phyloP scores from a whole-genome alignment of 192 early-diverging fungal genomes.

The Allomyces macrogynus region DNA sequence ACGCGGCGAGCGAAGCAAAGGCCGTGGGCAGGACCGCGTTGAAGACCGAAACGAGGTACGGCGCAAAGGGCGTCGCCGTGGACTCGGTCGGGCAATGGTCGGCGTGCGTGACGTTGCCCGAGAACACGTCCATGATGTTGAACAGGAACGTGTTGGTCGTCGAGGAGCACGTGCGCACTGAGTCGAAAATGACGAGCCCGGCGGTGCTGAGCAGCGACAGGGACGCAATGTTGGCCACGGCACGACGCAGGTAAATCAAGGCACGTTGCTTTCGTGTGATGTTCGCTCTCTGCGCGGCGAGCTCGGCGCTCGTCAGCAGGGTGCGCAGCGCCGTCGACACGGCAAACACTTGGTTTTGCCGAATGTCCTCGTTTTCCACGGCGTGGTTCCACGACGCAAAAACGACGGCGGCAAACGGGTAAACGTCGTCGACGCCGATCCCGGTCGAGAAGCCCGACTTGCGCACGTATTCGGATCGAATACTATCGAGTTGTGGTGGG shows the following conservation, averaged over 20 bases:
- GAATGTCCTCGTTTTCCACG: background rate
- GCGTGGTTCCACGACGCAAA: background rate
- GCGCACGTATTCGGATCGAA: background rate
- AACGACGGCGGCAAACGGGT: background rate
- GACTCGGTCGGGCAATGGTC: background rate
- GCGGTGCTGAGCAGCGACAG: background rate
- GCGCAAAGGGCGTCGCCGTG: background rate
- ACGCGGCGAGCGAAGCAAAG: background rate
- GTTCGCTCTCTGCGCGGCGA: background rate
- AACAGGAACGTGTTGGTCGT: background rate
- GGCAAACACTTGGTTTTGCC: background rate
- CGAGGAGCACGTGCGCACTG: background rate
- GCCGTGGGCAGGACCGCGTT: background rate
- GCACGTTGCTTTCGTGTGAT: too few species aligned
- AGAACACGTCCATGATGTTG: background rate
- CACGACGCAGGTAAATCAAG: too few species aligned
- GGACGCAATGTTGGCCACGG: too few species aligned
- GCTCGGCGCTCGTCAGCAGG: background rate
- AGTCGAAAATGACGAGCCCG: background rate
- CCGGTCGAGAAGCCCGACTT: background rate
- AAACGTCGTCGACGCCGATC: background rate
- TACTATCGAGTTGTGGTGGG: background rate
- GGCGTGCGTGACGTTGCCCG: background rate
- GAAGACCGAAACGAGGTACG: background rate
- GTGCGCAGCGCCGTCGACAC: background rate